Conservation (phyloP, 2,329 filamentous ascomycete species). For the Stemphylium lycopersici region DNA sequence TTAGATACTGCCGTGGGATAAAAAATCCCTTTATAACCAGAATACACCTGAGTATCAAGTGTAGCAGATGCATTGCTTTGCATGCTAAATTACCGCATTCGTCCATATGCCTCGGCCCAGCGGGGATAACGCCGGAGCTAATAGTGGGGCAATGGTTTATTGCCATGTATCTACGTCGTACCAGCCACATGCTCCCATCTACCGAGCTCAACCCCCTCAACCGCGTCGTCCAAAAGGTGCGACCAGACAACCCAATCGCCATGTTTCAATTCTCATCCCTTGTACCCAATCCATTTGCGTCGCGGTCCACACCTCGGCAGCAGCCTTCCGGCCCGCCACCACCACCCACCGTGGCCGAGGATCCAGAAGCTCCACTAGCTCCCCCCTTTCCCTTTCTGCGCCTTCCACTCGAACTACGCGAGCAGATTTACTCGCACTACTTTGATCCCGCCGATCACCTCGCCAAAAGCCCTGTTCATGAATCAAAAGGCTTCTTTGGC, state of each 20-base stretch:
- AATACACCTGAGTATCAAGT: too few relatives aligned
- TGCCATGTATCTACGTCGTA: conserved; percentile 1
- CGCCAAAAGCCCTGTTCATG: conserved; percentile 6
- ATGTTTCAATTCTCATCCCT: conserved; percentile 11
- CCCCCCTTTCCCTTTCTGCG: conserved; percentile 33
- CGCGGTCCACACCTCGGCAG: neutral
- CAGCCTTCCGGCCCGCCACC: neutral
- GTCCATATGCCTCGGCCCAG: conserved; percentile 11
- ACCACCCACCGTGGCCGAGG: neutral
- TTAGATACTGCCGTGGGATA: neutral
- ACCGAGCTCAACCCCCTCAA: neutral
- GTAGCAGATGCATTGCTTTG: neutral
- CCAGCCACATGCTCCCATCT: neutral
- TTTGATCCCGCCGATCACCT: conserved; percentile 35
- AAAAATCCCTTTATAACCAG: neutral
- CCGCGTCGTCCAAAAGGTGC: neutral
- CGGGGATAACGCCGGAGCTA: conserved; percentile 9
- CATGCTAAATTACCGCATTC: too few relatives aligned
- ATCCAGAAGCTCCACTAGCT: neutral
- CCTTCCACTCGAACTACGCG: conserved; percentile 42
- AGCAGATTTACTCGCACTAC: conserved; percentile 41
- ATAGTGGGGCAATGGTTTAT: conserved; percentile 1
- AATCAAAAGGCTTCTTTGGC: conserved; percentile 25
- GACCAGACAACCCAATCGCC: neutral
- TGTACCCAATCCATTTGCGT: conserved; percentile 3